Evolutionary conservation across 2,329 filamentous ascomycete genomes (phyloP), one percentile per base, ranked within the genome.

Genomic region (Akanthomyces dipterigenus): DNA sequence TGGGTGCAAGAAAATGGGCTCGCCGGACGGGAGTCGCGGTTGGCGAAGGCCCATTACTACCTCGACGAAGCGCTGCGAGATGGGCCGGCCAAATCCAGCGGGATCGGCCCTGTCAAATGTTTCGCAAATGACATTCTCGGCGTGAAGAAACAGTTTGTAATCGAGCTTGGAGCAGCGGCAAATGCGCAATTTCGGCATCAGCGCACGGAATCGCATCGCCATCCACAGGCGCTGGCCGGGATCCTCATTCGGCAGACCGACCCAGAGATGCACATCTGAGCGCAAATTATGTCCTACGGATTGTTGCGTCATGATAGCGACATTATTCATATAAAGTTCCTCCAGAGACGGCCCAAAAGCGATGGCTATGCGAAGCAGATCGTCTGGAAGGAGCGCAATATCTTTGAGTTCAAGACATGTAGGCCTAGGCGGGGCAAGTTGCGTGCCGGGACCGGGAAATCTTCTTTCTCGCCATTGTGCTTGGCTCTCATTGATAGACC

Each of bases 21-120:
- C 65, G 18, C 38, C 51, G 3, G 34, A 40, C 9, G n/a, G 36
- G 18, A 42, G 40, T 16, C 31, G 49, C 1, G 76, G 75, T 62
- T 80, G 78, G 50, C 67, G 64, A 38, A 77, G 66, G 31, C 78
- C 78, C 63, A 68, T 72, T 38, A 73, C 74, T 4, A 79, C 76
- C 64, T 80, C 78, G 59, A 80, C 77, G 62, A 80, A 80, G 54
- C 78, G 77, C 66, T 79, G 76, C 24, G 76, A 76, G 22, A 80
- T 60, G 60, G 69, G 71, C 45, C 78, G 73, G 12, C 70, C 70
- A 26, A 77, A 70, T 2, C 73, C 72, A 57, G 75, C 73, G 7
- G 78, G 78, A 63, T 80, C 78, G 28, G 67, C 64, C 42, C 77
- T 66, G 65, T 80, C 78, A 59, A 78, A 77, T 3, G 70, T 70